Evolutionary conservation across 2,329 filamentous ascomycete genomes (phyloP), one percentile per base, ranked within the genome.

Genomic region (Trichoderma semiorbis): DNA sequence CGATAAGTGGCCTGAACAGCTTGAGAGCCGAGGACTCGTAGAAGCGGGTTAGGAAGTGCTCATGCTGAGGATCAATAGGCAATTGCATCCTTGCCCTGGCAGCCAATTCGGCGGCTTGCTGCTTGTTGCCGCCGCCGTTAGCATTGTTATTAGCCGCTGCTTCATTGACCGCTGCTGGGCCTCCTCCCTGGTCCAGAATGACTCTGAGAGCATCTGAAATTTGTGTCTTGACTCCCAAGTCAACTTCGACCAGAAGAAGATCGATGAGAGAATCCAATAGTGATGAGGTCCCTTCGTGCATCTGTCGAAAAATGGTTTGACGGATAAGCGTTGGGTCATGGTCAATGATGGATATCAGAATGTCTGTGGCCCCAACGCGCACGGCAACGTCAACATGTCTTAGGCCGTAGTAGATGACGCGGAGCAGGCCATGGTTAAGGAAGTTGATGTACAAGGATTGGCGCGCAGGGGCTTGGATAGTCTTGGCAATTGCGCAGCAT

Each of bases 201-300:
- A 98, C 92, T 82, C 97, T 98, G 79, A 99, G 91, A 8, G 95
- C 94, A 83, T 99, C 96, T 3, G 95, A 94, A 78, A 98, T 92
- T 80, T 98, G 96, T 32, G 94, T 94, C 82, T 97, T 98, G 74
- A 98, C 94, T 0, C 96, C 96, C 18, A 98, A 85, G 78, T 99
- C 96, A 21, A 93, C 92, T 82, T 99, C 96, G 2, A 96, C 91
- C 61, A 98, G 87, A 2, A 99, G 87, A 55, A 99, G 86, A 76
- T 98, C 95, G 72, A 98, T 97, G 53, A 99, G 84, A 0, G 93
- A 97, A 79, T 98, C 96, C 1, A 94, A 98, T 69, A 99, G 83
- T 5, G 94, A 93, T 2, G 91, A 90, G 76, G 93, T 90, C 79
- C 95, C 95, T 75, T 98, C 94, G 75, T 92, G 91, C 74, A 98